Evolutionary conservation across 768 basidiomycete species (phyloP).

Genomic region (Leccinum uliginosum): DNA sequence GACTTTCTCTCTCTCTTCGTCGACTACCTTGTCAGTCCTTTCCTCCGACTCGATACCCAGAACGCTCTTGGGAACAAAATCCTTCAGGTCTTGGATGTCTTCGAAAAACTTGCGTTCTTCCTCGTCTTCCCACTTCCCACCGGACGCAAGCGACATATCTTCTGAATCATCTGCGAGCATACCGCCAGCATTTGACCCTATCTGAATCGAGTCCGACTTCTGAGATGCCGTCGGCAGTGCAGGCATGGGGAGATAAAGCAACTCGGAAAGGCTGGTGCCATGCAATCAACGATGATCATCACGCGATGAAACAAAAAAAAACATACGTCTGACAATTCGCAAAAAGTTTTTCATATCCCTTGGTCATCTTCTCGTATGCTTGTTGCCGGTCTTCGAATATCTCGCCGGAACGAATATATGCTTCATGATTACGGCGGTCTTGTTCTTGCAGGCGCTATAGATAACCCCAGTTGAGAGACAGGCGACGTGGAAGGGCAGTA

Average conservation of each 20-base stretch:
- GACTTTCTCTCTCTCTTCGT: conserved; percentile 43
- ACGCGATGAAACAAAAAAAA: background rate
- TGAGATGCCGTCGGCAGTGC: conserved; percentile 77
- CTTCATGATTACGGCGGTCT: conserved; percentile 95
- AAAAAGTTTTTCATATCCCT: conserved; percentile 87
- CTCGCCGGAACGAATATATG: conserved; percentile 98
- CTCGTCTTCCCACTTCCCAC: conserved; percentile 97
- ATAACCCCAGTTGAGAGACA: background rate
- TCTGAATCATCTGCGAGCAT: conserved; percentile 53
- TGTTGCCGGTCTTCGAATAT: conserved; percentile 99
- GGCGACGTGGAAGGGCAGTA: background rate
- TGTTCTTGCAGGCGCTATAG: conserved; percentile 90
- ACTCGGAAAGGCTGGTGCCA: conserved; percentile 71
- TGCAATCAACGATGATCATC: conserved; percentile 8
- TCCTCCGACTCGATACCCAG: conserved; percentile 59
- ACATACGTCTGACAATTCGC: conserved; percentile 83
- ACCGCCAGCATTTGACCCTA: conserved; percentile 49
- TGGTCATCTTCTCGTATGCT: conserved; percentile 98
- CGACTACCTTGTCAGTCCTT: conserved; percentile 37
- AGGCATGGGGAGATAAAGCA: conserved; percentile 82
- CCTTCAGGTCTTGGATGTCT: conserved; percentile 85
- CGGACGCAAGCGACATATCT: conserved; percentile 42
- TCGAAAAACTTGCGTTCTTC: conserved; percentile 94
- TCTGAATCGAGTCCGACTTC: conserved; percentile 77
- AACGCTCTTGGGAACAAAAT: conserved; percentile 86